Evolutionary conservation across 352 stramenopile genomes (phyloP).

Genomic region (Phytopythium sindhum): DNA sequence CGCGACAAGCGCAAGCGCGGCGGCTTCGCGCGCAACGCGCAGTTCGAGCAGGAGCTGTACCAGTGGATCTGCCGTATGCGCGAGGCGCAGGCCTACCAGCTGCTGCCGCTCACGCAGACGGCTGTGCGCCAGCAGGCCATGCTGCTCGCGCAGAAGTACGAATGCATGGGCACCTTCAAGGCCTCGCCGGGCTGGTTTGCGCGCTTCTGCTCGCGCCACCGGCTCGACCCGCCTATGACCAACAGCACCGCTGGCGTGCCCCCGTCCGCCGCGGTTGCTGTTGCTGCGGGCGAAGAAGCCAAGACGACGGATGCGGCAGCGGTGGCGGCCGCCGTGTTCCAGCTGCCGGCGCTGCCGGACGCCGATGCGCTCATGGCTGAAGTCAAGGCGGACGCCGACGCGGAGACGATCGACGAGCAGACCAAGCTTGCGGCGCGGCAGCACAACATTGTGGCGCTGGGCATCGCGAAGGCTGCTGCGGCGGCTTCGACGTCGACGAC

Average conservation of each 20-base stretch:
- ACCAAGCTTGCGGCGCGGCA: slow-evolving; percentile 31
- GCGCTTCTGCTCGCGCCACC: slow-evolving; percentile 84
- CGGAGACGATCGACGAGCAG: slow-evolving; percentile 43
- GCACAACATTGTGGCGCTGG: slow-evolving; percentile 36
- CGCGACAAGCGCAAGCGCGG: slow-evolving; percentile 85
- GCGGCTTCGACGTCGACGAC: neutral
- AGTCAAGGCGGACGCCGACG: slow-evolving; percentile 5
- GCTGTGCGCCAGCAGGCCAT: slow-evolving; percentile 84
- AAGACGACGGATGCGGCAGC: slow-evolving; percentile 4
- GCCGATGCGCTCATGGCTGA: slow-evolving; percentile 7
- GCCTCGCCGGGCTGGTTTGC: slow-evolving; percentile 85
- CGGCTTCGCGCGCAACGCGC: slow-evolving; percentile 77
- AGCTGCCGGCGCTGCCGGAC: neutral
- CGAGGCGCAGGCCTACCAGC: slow-evolving; percentile 76
- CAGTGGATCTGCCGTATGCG: slow-evolving; percentile 84
- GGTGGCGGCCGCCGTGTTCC: slow-evolving; percentile 5
- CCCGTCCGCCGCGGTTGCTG: neutral
- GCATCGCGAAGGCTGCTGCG: slow-evolving; percentile 15
- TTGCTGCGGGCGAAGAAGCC: slow-evolving; percentile 2
- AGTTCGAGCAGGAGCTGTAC: slow-evolving; percentile 85
- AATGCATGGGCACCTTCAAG: slow-evolving; percentile 82
- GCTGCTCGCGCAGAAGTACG: slow-evolving; percentile 80
- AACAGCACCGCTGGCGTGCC: slow-evolving; percentile 8
- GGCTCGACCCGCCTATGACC: slow-evolving; percentile 62
- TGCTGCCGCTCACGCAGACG: slow-evolving; percentile 82